phyloP scores from a whole-genome alignment of 2,329 filamentous ascomycete genomes.

The Botrytis porri region DNA sequence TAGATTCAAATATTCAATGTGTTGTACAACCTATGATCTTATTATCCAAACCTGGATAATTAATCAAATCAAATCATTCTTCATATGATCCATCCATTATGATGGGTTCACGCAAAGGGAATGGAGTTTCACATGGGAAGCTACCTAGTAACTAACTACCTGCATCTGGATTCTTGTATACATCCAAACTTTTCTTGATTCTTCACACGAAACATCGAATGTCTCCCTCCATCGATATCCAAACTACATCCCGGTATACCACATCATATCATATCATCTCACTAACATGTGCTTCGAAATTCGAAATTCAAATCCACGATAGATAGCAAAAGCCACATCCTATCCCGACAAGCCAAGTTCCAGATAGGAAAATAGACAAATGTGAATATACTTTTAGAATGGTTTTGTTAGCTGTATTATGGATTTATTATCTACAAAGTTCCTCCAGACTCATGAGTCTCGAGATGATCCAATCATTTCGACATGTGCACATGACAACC shows the following conservation, averaged over 20 bases:
- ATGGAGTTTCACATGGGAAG: neutral
- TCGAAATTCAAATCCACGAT: no score
- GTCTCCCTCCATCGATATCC: neutral
- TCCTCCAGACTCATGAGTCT: neutral
- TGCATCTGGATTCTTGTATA: no score
- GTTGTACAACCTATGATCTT: neutral
- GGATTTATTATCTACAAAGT: neutral
- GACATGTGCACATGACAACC: neutral
- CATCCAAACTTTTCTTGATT: neutral
- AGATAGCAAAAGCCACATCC: neutral
- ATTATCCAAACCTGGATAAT: neutral
- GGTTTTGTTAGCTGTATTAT: neutral
- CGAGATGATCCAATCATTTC: neutral
- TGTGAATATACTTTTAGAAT: neutral
- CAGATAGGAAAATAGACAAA: neutral
- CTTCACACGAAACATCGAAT: neutral
- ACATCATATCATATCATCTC: neutral
- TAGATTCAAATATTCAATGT: neutral
- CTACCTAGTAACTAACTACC: no score
- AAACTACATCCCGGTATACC: no score
- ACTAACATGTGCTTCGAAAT: neutral
- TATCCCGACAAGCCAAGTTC: slow-evolving; percentile 6
- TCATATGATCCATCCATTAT: neutral
- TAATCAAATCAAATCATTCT: no score
- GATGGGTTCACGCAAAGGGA: neutral